Evolutionary conservation across 345 rosid genomes (phyloP).

Genomic region (Camelina laxa): DNA sequence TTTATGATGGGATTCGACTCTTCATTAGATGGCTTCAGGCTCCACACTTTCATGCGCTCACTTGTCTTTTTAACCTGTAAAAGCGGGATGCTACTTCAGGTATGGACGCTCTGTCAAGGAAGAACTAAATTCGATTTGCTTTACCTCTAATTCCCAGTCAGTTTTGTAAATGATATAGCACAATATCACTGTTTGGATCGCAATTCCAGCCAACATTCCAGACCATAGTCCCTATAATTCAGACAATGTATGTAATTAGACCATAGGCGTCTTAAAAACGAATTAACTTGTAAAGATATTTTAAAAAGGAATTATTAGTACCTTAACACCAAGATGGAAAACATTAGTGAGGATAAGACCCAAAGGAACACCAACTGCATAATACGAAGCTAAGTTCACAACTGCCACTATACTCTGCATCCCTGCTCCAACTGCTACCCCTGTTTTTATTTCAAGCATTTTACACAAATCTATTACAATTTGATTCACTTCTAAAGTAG

Average conservation of each 20-base stretch:
- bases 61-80: slow-evolving; percentile 50
- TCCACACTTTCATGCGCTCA: slow-evolving; percentile 48
- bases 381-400: slow-evolving; percentile 62
- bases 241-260: background rate
- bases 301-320: background rate
- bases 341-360: slow-evolving; percentile 67
- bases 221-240: slow-evolving; percentile 60
- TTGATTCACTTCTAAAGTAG: background rate
- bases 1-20: slow-evolving; percentile 18
- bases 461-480: background rate
- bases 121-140: background rate
- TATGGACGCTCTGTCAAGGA: no score
- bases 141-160: slow-evolving; percentile 61
- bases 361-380: slow-evolving; percentile 65
- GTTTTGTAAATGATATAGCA: slow-evolving; percentile 55
- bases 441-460: slow-evolving; percentile 42
- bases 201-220: slow-evolving; percentile 58
- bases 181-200: slow-evolving; percentile 45
- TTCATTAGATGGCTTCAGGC: slow-evolving; percentile 42
- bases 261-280: background rate
- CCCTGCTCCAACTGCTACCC: slow-evolving; percentile 85
- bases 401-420: slow-evolving; percentile 64
- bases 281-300: background rate
- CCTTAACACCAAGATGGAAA: slow-evolving; percentile 59
- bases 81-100: no score